Evolutionary conservation across 2,329 filamentous ascomycete species (phyloP), one percentile per base, ranked within the genome.

Genomic region (Hymenoscyphus linearis): DNA sequence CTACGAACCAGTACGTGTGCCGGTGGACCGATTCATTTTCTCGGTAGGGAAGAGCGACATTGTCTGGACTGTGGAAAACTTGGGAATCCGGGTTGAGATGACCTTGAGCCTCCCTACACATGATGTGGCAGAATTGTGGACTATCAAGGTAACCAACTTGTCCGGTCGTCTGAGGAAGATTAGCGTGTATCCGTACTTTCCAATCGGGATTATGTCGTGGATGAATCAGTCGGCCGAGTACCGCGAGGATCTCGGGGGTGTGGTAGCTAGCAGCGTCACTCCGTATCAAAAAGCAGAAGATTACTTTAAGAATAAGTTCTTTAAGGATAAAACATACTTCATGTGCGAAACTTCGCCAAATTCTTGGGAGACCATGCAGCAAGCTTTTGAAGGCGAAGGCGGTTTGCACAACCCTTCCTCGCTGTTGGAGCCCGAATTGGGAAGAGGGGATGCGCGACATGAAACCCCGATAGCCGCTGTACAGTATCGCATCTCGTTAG

Each of bases 201-300:
- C 80, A 37, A 76, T 84, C 58, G 82, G 82, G n/a, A 83, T 82
- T 72, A 83, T 83, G 80, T 84, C 82, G 14, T 84, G 82, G 82
- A 85, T 84, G 82, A 84, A 83, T 69, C 82, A 83, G 69, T 80
- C 80, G 35, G 81, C 78, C 37, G 78, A 81, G 64, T 84, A 80
- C 74, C 75, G 77, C 25, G 60, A 72, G 5, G 78, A 81, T 10
- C 74, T 83, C 22, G 74, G 74, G 25, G 82, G 79, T 26, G 74
- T 85, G 13, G 76, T 85, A 12, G 80, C 75, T 26, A 82, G 74
- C 70, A 78, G 78, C 67, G 77, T 82, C 62, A 83, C 81, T 1
- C 82, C 82, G 0, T 84, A 85, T 66, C 82, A 84, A 62, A 83
- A 83, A 67, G 77, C 80, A 0, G 75, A 77, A 62, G 81, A 85